These are phyloP conservation scores for Pseudonectria buxi DNA, from an alignment of 2,329 filamentous ascomycete genomes.

Conservation along the genomic window DNA sequence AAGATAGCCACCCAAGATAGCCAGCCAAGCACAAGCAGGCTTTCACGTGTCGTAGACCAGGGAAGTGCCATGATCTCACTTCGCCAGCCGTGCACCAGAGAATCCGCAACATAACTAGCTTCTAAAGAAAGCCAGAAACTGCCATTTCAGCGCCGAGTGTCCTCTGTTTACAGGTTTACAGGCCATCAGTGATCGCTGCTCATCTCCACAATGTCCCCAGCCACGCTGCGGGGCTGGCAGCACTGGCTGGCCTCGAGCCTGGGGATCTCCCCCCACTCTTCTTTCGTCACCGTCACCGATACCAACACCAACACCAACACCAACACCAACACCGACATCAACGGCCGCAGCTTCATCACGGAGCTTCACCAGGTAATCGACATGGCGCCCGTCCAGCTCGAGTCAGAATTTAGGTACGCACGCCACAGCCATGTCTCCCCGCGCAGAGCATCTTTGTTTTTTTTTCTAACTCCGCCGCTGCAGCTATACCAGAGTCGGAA, in stretches of 20 bases:
- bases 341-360: background rate
- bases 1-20: no score
- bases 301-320: background rate
- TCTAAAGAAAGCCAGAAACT: no score
- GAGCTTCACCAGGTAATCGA: constrained; percentile 2
- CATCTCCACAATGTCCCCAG: constrained; percentile 1
- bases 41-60: constrained; percentile 2
- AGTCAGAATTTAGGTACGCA: constrained; percentile 15
- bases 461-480: background rate
- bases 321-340: background rate
- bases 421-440: background rate
- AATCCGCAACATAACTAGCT: no score
- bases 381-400: constrained; percentile 21
- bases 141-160: no score
- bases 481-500: constrained; percentile 12
- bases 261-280: background rate
- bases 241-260: background rate
- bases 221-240: constrained; percentile 8
- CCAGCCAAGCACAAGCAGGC: no score
- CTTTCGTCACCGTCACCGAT: constrained; percentile 1
- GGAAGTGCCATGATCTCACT: no score
- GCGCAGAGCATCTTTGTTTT: background rate
- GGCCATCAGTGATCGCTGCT: no score
- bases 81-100: no score
- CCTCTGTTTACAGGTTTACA: no score